Base-by-base conservation (phyloP, 805 yeast species). In the Saturnispora sekii region DNA sequence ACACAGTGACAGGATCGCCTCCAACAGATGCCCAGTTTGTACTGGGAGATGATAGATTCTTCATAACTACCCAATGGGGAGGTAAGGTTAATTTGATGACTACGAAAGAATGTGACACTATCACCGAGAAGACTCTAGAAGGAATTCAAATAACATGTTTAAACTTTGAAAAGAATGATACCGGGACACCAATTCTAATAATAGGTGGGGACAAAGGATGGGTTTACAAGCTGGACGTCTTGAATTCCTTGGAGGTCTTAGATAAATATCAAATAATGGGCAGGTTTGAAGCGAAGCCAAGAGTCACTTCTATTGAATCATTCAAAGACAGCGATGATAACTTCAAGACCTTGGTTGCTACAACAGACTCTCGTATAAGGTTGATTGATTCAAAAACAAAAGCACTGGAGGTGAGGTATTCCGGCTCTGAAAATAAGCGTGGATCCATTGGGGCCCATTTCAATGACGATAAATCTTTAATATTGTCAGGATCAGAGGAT, bases 401-500 rank as follows among this genome's bases (percentile, higher is more conserved):
- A 46, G 69, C 71, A 32, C 58, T 88, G 48, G 78, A 82, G 35
- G 77, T 79, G 37, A 73, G 82, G 40, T 79, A 81, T 60, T 82
- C 78, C 52, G 97, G 97, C 0, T 71, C 76, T 45, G 72, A 76
- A 31, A 87, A 86, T 60, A 73, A 72, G 44, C 74, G 79, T 38
- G 76, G 90, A 5, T 87, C 85, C 35, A 82, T 84, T 41, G 69
- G 69, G 10, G 96, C 96, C 0, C 62, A 75, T 0, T 56, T 74
- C 2, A 75, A 80, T 18, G 85, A 77, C 42, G 79, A 79, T 53
- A 63, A 68, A 43, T 56, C 64, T 10, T 76, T 74, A 55, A 72
- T 88, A 5, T 71, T 88, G 8, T 70, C 84, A 7, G 95, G 95
- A 0, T 83, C 94, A 10, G 96, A 89, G 58, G 93, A 89, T 63